Evolutionary conservation across 2,329 filamentous ascomycete genomes (phyloP).

Genomic region (Phoma sp.): DNA sequence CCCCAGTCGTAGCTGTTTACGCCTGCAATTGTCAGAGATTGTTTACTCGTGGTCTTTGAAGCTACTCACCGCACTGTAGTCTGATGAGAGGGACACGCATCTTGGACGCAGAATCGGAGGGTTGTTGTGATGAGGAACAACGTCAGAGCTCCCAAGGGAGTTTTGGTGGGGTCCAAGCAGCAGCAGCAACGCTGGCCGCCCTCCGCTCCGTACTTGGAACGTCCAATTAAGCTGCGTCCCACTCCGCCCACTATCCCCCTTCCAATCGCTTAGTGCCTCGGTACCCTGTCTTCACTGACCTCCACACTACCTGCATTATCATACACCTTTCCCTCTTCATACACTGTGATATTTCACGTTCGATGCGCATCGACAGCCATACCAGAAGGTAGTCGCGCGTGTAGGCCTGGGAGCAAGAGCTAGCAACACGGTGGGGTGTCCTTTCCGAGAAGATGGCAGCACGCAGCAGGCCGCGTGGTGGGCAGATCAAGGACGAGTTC

Average conservation of each 20-base stretch:
- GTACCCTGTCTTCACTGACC: constrained; percentile 22
- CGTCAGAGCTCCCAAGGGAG: constrained; percentile 20
- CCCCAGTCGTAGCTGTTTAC: constrained; percentile 99
- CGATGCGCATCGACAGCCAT: constrained; percentile 16
- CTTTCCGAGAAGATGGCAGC: constrained; percentile 50
- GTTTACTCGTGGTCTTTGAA: neutral
- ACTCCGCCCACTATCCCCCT: constrained; percentile 25
- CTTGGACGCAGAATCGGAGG: constrained; percentile 20
- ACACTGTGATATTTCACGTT: neutral
- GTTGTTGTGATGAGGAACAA: constrained; percentile 19
- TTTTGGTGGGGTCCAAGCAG: constrained; percentile 22
- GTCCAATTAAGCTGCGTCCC: constrained; percentile 30
- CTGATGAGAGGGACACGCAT: constrained; percentile 76
- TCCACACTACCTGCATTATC: constrained; percentile 13
- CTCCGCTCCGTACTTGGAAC: constrained; percentile 16
- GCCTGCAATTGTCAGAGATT: constrained; percentile 59
- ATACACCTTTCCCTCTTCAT: neutral
- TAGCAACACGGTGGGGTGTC: neutral
- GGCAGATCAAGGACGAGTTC: constrained; percentile 56
- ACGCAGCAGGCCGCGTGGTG: constrained; percentile 52
- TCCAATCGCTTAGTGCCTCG: constrained; percentile 28
- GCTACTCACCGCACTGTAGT: constrained; percentile 71
- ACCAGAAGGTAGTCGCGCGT: constrained; percentile 6
- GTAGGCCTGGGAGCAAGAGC: constrained; percentile 17
- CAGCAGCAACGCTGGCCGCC: constrained; percentile 12